These are phyloP conservation scores for Candida peoriensis DNA, from an alignment of 805 yeast species.

Conservation along the genomic window DNA sequence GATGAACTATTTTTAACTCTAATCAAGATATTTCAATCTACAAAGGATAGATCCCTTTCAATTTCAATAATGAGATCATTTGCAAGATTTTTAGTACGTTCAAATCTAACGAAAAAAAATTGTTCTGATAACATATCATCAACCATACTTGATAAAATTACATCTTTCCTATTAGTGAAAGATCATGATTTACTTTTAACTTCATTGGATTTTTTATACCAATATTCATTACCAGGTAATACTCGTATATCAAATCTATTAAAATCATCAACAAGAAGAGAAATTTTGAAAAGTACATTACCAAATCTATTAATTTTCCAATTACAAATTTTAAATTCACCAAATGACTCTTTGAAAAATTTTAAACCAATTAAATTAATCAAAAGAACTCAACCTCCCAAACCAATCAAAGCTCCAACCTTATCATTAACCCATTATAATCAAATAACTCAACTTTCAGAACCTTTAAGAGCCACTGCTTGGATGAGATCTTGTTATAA, in stretches of 20 bases:
- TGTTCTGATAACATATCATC: constrained; percentile 45
- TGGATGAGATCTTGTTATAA: constrained; percentile 94
- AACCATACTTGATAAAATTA: constrained; percentile 44
- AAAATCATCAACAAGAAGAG: constrained; percentile 41
- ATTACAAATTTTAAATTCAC: constrained; percentile 32
- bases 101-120: constrained; percentile 41
- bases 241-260: constrained; percentile 50
- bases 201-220: constrained; percentile 76
- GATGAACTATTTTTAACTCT: constrained; percentile 63
- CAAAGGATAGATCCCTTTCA: constrained; percentile 65
- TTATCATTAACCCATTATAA: constrained; percentile 50
- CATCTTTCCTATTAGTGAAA: constrained; percentile 53
- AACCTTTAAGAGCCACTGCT: constrained; percentile 86
- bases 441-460: constrained; percentile 62
- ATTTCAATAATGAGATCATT: constrained; percentile 70
- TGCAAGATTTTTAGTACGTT: constrained; percentile 70
- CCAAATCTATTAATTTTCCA: constrained; percentile 57
- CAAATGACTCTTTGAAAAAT: constrained; percentile 22
- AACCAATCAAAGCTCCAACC: constrained; percentile 62
- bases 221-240: constrained; percentile 62
- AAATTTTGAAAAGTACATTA: constrained; percentile 51
- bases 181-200: constrained; percentile 71
- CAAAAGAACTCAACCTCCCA: constrained; percentile 55
- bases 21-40: constrained; percentile 41
- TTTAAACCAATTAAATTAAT: constrained; percentile 33